These are phyloP conservation scores for Spathaspora sp. DNA, from an alignment of 1,139 yeast genomes.

Conservation along the genomic window DNA sequence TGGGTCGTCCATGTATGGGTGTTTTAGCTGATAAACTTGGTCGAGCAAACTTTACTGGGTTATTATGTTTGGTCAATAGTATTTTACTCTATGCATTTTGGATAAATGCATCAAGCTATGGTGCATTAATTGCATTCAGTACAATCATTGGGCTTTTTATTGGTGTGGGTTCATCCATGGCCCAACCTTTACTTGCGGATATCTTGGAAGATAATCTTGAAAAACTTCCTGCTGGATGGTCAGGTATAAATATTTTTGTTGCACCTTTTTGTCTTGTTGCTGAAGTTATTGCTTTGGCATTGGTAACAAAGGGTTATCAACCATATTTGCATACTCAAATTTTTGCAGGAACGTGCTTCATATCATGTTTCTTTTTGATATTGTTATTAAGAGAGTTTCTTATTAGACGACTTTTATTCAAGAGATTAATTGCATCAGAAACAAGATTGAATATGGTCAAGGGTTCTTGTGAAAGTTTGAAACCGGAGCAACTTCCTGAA, in stretches of 20 bases:
- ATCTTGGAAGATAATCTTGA: conserved; percentile 40
- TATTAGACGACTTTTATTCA: conserved; percentile 20
- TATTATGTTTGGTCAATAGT: conserved; percentile 28
- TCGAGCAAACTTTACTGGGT: conserved; percentile 49
- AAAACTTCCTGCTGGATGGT: conserved; percentile 60
- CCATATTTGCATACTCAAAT: conserved; percentile 63
- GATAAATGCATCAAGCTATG: conserved; percentile 55
- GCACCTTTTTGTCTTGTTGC: conserved; percentile 46
- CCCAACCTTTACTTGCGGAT: conserved; percentile 61
- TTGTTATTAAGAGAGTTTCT: conserved; percentile 33
- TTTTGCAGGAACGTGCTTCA: conserved; percentile 52
- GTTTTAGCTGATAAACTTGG: conserved; percentile 57
- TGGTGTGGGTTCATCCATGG: conserved; percentile 67
- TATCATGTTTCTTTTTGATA: conserved; percentile 29
- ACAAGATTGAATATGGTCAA: conserved; percentile 6
- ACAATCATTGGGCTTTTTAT: conserved; percentile 52
- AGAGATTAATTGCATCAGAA: conserved; percentile 14
- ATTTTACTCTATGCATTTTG: conserved; percentile 49
- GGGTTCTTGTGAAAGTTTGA: conserved; percentile 12
- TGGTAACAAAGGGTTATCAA: conserved; percentile 27
- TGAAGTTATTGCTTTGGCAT: conserved; percentile 50
- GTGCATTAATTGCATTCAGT: conserved; percentile 52
- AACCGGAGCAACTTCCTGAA: conserved; percentile 2
- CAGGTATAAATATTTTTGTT: conserved; percentile 50
- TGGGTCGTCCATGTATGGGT: conserved; percentile 71